Evolutionary conservation across 1,284 basidiomycete genomes (phyloP).

Genomic region (Marasmius oreades): DNA sequence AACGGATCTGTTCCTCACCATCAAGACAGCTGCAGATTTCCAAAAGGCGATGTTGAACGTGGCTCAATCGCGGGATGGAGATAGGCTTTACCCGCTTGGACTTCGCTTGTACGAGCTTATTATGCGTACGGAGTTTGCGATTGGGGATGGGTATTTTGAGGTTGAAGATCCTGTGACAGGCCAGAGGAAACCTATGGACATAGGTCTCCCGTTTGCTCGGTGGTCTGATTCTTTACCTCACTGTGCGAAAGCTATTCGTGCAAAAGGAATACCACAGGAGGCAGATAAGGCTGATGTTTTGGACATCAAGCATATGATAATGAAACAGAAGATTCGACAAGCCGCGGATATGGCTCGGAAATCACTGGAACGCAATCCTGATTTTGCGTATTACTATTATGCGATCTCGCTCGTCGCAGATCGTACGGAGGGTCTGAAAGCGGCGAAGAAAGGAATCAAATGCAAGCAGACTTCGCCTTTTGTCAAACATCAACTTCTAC

Average conservation of each 20-base stretch:
- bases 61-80: constrained; percentile 40
- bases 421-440: constrained; percentile 31
- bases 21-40: constrained; percentile 38
- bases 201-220: constrained; percentile 54
- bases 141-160: constrained; percentile 52
- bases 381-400: constrained; percentile 56
- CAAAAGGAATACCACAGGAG: constrained; percentile 32
- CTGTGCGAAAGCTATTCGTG: constrained; percentile 50
- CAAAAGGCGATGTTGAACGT: constrained; percentile 49
- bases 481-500: constrained; percentile 47
- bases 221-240: constrained; percentile 54
- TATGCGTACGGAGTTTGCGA: constrained; percentile 53
- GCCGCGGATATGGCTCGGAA: constrained; percentile 41
- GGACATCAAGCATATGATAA: constrained; percentile 54
- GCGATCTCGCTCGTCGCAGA: constrained; percentile 43
- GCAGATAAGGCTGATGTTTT: constrained; percentile 53
- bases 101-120: constrained; percentile 45
- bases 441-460: constrained; percentile 55
- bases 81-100: constrained; percentile 42
- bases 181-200: constrained; percentile 30
- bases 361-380: constrained; percentile 47
- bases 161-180: constrained; percentile 40
- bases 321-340: constrained; percentile 39
- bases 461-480: constrained; percentile 45
- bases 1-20: constrained; percentile 22